Evolutionary conservation across 75 land plant genomes (phyloP).

Genomic region (Sequoiadendron giganteum): DNA sequence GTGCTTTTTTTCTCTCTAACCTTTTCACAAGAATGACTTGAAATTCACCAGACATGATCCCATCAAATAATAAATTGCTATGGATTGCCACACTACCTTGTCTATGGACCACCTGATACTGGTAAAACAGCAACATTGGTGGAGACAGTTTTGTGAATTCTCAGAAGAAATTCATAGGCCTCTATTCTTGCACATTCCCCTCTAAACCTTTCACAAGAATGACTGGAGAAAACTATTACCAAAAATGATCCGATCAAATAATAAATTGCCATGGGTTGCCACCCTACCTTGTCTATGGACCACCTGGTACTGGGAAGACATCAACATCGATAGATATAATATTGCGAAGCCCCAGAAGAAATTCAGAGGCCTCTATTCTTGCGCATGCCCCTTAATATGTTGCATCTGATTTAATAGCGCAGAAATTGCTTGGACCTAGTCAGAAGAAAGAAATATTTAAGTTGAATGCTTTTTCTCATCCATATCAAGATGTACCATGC

Average conservation of each 20-base stretch:
- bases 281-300: constrained; percentile 84
- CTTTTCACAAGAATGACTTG: constrained; percentile 14
- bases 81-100: constrained; percentile 81
- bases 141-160: constrained; percentile 76
- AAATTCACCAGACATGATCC: constrained; percentile 26
- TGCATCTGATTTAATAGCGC: constrained; percentile 72
- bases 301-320: constrained; percentile 94
- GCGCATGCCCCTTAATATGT: constrained; percentile 83
- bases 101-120: constrained; percentile 91
- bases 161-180: constrained; percentile 22
- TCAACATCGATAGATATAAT: constrained; percentile 79
- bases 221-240: constrained; percentile 11
- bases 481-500: constrained; percentile 54
- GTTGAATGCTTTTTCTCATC: constrained; percentile 67
- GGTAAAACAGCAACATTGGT: constrained; percentile 81
- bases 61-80: constrained; percentile 64
- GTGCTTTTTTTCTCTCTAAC: constrained; percentile 47
- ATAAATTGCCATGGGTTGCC: constrained; percentile 72
- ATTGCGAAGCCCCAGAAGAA: constrained; percentile 51
- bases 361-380: constrained; percentile 44
- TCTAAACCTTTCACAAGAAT: constrained; percentile 12
- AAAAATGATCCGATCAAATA: constrained; percentile 57
- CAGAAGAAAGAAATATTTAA: constrained; percentile 58
- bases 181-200: constrained; percentile 76
- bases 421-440: constrained; percentile 34